Conservation (phyloP, 768 basidiomycete genomes). For the Chalciporus chontae region DNA sequence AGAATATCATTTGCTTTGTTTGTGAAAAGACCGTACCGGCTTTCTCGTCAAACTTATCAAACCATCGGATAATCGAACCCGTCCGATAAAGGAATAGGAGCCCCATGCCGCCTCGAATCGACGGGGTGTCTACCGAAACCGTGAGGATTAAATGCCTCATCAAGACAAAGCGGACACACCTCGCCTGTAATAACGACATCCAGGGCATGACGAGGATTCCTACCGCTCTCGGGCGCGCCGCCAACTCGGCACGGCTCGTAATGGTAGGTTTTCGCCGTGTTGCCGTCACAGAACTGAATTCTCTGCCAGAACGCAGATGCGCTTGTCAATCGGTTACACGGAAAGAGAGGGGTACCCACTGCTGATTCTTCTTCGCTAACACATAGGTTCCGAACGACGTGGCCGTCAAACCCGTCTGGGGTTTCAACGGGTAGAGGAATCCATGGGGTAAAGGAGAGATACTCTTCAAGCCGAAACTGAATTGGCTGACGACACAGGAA, state of each 20-base stretch:
- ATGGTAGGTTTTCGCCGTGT: conserved; percentile 19
- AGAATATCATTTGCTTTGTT: neutral
- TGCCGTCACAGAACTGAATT: conserved; percentile 29
- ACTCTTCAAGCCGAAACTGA: conserved; percentile 46
- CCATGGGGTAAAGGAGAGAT: conserved; percentile 40
- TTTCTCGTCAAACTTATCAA: conserved; percentile 57
- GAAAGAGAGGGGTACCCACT: conserved; percentile 18
- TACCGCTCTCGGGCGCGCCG: conserved; percentile 25
- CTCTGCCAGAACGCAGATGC: conserved; percentile 13
- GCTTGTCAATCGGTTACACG: conserved; percentile 20
- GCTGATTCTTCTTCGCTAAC: conserved; percentile 21
- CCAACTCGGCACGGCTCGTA: conserved; percentile 31
- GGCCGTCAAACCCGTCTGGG: conserved; percentile 20
- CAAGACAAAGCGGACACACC: conserved; percentile 23
- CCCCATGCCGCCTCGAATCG: conserved; percentile 65
- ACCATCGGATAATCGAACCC: conserved; percentile 53
- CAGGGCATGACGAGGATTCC: conserved; percentile 28
- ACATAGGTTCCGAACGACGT: conserved; percentile 18
- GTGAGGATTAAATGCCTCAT: conserved; percentile 23
- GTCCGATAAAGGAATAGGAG: conserved; percentile 56
- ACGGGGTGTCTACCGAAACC: conserved; percentile 42
- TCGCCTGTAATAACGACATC: conserved; percentile 37
- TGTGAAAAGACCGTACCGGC: conserved; percentile 42
- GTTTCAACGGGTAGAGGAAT: conserved; percentile 29
- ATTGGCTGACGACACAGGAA: conserved; percentile 47